Evolutionary conservation across 305 asterid genomes (phyloP), one percentile per base, ranked within the genome.

Genomic region (Fraxinus baroniana): DNA sequence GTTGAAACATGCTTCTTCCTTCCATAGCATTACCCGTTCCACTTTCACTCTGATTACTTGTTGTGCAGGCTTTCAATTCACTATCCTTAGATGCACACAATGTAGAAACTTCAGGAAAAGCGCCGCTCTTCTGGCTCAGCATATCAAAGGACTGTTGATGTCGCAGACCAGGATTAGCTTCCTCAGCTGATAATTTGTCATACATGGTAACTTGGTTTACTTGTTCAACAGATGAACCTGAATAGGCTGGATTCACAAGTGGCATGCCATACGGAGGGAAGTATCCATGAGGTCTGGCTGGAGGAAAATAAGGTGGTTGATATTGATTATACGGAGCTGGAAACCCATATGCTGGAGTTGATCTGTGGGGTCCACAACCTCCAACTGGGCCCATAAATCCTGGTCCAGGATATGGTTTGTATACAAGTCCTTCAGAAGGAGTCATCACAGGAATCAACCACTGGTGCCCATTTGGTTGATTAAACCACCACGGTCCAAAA

Each of bases 371-470:
- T 6, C 87, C 92, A 32, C 78, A 68, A 12, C 76, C 44, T 70
- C 76, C 76, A 13, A 82, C 79, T 2, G 88, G 89, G 78, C 89
- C 84, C 73, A 74, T 70, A 24, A 71, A 88, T 64, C 89, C 93
- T 0, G 90, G 89, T 18, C 90, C 94, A 0, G 92, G 94, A 49
- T 87, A 93, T 1, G 97, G 99, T 80, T 95, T 95, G 85, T 95
- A 95, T 5, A 95, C 90, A 0, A 95, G 88, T 72, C 98, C 99
- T 87, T 94, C 99, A 0, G 97, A 92, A 41, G 97, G 97, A 73
- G 98, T 89, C 95, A 95, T 92, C 80, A 95, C 92, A 0, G 99
- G 98, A 18, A 95, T 80, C 89, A 95, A 80, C 98, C 98, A 94
- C 37, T 93, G 99, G 35, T 90, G 93, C 30, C 93, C 97, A 37